Base-by-base conservation (phyloP, 352 stramenopile genomes). In the Pythium dissotocum region DNA sequence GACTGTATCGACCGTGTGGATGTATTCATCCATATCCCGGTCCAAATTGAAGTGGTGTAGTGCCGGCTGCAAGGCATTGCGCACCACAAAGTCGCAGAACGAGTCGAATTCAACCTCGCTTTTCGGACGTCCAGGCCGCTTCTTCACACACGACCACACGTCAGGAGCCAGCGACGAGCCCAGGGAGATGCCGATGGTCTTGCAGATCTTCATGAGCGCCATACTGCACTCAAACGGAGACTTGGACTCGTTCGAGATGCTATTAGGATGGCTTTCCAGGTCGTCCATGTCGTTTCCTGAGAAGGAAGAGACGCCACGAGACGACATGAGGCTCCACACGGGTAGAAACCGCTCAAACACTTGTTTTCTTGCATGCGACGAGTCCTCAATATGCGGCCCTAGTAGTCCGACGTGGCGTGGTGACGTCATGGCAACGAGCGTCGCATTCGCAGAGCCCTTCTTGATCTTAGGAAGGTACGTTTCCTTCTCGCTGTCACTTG, bases 211-310 rank as follows among this genome's bases (percentile, higher is more conserved):
- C 30, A 80, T 79, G 48, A 89, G 78, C 9, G 76, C 56, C 72
- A 86, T 82, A 52, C 62, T 82, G 62, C 80, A 89, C 58, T 89
- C 80, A 28, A 86, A 79, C 18, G 77, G 58, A 7, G 83, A 84
- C 49, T 77, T 84, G 33, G 33, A 38, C 16, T 56, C 60, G 5
- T 26, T 5, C 36, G 63, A 26, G 13, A 26, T 33, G 1, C 53
- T 57, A 18, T 57, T 36, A 6, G 6, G 6, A 14, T 32, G 44
- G 16, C n/a, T 52, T 18, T 30, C n/a, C 4, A 4, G 44, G 44
- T 52, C 44, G n/a, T 52, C 3, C 44, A 52, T 30, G 21, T n/a
- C 44, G n/a, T 32, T 52, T 21, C 44, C 44, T 6, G 21, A 28
- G 21, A 52, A 52, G 6, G 44, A 52, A 9, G 44, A 58, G 1